Percentiles rank a stretch among this genome's conserved stretches.
phyloP scores from a whole-genome alignment of 1,284 basidiomycete species.

The Heliocybe sulcata region DNA sequence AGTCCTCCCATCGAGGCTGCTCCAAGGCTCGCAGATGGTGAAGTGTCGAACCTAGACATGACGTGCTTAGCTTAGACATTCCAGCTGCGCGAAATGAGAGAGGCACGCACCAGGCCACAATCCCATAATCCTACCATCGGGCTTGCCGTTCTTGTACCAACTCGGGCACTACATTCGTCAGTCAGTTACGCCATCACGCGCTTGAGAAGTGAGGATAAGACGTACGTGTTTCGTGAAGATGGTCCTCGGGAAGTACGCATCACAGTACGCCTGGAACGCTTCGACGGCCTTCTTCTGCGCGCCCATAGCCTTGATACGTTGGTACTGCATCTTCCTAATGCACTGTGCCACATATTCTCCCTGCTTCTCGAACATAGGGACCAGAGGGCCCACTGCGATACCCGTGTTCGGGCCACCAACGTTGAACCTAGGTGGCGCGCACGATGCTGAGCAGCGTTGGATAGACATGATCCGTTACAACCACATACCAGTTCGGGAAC shows the following conservation, averaged over 20 bases:
- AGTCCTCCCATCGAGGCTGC: conserved; percentile 63
- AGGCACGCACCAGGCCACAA: conserved; percentile 47
- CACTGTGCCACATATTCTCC: conserved; percentile 46
- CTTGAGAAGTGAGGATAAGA: background rate
- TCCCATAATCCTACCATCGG: conserved; percentile 47
- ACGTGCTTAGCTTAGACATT: background rate
- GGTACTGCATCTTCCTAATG: conserved; percentile 50
- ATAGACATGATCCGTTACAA: too few species aligned
- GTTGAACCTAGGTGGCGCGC: background rate
- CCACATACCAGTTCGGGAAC: conserved; percentile 56
- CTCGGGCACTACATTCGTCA: conserved; percentile 50
- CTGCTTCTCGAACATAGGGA: conserved; percentile 46
- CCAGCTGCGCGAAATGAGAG: background rate
- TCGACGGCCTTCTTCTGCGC: conserved; percentile 47
- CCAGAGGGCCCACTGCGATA: conserved; percentile 43
- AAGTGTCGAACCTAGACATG: conserved; percentile 38
- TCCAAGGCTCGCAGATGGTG: conserved; percentile 42
- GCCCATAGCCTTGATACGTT: conserved; percentile 52
- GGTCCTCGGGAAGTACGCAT: conserved; percentile 43
- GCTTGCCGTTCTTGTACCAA: conserved; percentile 60
- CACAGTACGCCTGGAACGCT: conserved; percentile 51
- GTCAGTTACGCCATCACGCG: conserved; percentile 20
- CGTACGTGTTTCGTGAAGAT: background rate
- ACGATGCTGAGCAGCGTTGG: too few species aligned
- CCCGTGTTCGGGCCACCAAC: conserved; percentile 42